Percentiles rank a stretch among this genome's conserved stretches.
phyloP scores from a whole-genome alignment of 1,284 basidiomycete species.

The Grifola frondosa region DNA sequence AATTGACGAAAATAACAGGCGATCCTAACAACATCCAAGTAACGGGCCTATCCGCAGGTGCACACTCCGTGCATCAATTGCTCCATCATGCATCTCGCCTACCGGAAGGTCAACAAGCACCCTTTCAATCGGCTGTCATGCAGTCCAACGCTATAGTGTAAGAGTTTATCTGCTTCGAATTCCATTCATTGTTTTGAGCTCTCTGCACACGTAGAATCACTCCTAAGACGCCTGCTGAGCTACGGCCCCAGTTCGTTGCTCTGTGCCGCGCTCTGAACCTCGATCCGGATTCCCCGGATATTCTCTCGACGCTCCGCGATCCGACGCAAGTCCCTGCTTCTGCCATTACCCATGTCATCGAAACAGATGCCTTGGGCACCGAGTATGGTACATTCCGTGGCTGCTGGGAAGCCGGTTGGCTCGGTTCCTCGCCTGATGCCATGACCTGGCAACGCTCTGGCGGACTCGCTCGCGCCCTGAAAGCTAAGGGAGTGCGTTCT shows the following conservation, averaged over 20 bases:
- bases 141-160: slow-evolving; percentile 76
- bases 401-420: slow-evolving; percentile 56
- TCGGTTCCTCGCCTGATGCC: slow-evolving; percentile 48
- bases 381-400: slow-evolving; percentile 68
- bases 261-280: slow-evolving; percentile 56
- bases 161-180: slow-evolving; percentile 24
- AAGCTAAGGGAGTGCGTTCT: slow-evolving; percentile 56
- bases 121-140: slow-evolving; percentile 63
- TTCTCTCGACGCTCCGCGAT: slow-evolving; percentile 52
- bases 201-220: slow-evolving; percentile 29
- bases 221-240: slow-evolving; percentile 59
- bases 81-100: slow-evolving; percentile 70
- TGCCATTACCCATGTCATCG: slow-evolving; percentile 55
- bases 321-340: slow-evolving; percentile 45
- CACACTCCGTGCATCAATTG: slow-evolving; percentile 74
- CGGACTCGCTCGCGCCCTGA: slow-evolving; percentile 52
- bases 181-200: neutral
- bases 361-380: slow-evolving; percentile 49
- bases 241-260: slow-evolving; percentile 60
- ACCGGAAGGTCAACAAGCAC: slow-evolving; percentile 53
- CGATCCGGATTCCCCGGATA: slow-evolving; percentile 48
- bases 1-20: slow-evolving; percentile 36
- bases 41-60: slow-evolving; percentile 73
- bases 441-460: slow-evolving; percentile 72
- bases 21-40: slow-evolving; percentile 60